A percentile compares a stretch with the other conserved stretches of the same genome.
Evolutionary conservation across 192 early-diverging fungal species (phyloP).

Genomic region (Irineochytrium annulatum): DNA sequence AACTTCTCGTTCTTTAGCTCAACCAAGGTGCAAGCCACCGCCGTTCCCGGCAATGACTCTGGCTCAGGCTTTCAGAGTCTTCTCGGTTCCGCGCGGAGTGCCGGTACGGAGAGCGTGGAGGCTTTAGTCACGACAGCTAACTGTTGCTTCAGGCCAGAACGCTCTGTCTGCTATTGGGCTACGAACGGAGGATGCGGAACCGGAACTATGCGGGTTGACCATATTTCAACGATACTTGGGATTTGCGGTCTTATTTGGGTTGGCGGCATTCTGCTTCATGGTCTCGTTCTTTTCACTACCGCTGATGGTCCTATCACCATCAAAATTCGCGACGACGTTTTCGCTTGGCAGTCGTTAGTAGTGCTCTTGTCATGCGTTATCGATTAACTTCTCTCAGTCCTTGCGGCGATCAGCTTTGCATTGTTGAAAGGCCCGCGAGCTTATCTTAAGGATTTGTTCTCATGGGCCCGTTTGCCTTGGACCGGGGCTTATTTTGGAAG

Average conservation of each 20-base stretch:
- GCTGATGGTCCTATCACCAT: conserved; percentile 31
- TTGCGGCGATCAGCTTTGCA: conserved; percentile 56
- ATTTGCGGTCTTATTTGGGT: conserved; percentile 27
- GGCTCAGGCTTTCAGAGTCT: too few relatives aligned
- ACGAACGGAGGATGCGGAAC: conserved; percentile 20
- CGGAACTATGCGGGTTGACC: conserved; percentile 41
- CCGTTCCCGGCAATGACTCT: too few relatives aligned
- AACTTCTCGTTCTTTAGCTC: too few relatives aligned
- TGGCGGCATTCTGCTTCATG: conserved; percentile 43
- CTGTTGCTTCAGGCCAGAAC: too few relatives aligned
- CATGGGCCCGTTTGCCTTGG: conserved; percentile 74
- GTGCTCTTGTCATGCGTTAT: background rate
- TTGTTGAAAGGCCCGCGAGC: conserved; percentile 76
- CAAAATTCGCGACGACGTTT: conserved; percentile 44
- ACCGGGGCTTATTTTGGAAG: conserved; percentile 75
- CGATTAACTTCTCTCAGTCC: conserved; percentile 3
- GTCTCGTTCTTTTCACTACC: conserved; percentile 40
- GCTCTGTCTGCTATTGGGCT: conserved; percentile 32
- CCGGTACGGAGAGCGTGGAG: too few relatives aligned
- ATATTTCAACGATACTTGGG: conserved; percentile 37
- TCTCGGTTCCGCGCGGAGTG: too few relatives aligned
- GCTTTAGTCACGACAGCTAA: too few relatives aligned
- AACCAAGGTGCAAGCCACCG: too few relatives aligned
- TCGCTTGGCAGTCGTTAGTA: conserved; percentile 35
- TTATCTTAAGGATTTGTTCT: conserved; percentile 75